Evolutionary conservation across 306 rosid species (phyloP).

Genomic region (Pyrus pyrifolia): DNA sequence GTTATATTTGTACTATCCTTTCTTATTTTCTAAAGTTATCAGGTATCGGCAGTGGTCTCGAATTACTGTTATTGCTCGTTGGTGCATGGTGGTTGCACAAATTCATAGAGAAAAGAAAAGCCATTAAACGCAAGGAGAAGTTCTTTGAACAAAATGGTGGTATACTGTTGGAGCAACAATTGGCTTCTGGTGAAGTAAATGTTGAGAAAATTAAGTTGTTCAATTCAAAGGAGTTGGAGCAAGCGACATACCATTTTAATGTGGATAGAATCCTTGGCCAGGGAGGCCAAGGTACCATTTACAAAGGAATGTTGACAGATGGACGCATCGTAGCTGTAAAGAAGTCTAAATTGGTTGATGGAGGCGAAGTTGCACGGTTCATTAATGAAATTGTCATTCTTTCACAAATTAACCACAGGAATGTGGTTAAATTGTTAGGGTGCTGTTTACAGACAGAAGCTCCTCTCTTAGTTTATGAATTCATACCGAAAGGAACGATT

Average conservation of each 20-base stretch:
- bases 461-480: constrained; percentile 13
- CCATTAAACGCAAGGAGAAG: background rate
- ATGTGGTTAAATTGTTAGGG: constrained; percentile 4
- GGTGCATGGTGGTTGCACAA: background rate
- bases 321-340: constrained; percentile 18
- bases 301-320: constrained; percentile 2
- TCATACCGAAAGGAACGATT: constrained; percentile 1
- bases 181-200: background rate
- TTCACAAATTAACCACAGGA: constrained; percentile 6
- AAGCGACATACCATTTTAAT: background rate
- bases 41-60: background rate
- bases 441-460: constrained; percentile 12
- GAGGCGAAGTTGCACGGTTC: background rate
- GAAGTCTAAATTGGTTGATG: constrained; percentile 9
- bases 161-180: background rate
- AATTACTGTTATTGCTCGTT: background rate
- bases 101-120: background rate
- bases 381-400: constrained; percentile 15
- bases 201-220: constrained; percentile 1
- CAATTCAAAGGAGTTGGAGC: background rate
- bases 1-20: background rate
- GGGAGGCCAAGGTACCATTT: constrained; percentile 12
- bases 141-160: constrained; percentile 1
- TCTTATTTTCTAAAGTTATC: background rate
- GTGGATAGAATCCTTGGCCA: constrained; percentile 5